Conservation (phyloP, 257 asterid species). For the Solanum phureja region DNA sequence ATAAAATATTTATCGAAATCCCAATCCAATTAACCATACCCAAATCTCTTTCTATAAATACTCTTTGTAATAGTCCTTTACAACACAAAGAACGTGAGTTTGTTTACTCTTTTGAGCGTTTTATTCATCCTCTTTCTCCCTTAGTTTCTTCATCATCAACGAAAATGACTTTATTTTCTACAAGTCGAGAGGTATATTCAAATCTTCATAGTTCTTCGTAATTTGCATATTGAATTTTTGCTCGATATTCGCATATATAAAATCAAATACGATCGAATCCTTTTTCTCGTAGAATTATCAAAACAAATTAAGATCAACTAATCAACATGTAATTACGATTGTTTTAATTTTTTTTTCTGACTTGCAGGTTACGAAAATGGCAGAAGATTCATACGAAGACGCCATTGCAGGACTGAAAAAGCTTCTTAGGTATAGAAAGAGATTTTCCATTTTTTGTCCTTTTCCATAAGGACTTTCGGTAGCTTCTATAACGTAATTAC, state of each 20-base stretch:
- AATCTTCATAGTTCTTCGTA: background rate
- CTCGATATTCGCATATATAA: background rate
- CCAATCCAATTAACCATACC: background rate
- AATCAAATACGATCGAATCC: background rate
- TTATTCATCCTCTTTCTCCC: background rate
- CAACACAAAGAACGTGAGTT: background rate
- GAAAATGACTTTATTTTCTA: background rate
- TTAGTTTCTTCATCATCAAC: background rate
- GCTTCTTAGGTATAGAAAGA: conserved; percentile 50
- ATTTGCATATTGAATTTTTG: background rate
- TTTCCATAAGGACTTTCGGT: background rate
- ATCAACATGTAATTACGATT: background rate
- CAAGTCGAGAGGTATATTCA: background rate
- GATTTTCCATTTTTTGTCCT: background rate
- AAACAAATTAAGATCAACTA: background rate
- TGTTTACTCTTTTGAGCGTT: background rate
- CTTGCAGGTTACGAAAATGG: conserved; percentile 51
- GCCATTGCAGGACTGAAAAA: conserved; percentile 70
- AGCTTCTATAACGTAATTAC: background rate
- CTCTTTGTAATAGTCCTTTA: background rate
- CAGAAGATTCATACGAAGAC: conserved; percentile 47
- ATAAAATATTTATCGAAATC: background rate
- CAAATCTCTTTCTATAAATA: background rate
- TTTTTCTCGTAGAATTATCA: background rate
- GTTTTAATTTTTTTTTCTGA: background rate